These are phyloP conservation scores for Smittium culicis DNA, from an alignment of 371 early-diverging fungal species.

Conservation along the genomic window DNA sequence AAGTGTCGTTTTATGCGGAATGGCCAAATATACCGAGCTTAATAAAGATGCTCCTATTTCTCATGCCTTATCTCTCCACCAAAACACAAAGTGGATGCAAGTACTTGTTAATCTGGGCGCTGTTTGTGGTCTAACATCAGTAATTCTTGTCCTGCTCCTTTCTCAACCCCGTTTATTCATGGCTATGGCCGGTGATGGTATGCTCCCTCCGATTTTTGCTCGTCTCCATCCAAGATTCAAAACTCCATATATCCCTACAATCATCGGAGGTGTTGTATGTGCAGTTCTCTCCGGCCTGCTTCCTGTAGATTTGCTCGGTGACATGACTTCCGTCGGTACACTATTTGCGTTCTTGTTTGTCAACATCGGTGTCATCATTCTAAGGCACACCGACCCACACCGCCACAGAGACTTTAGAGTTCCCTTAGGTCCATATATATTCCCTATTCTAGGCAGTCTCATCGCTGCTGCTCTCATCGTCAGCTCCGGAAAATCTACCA, in stretches of 20 bases:
- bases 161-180: conserved; percentile 70
- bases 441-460: neutral
- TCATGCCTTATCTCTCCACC: conserved; percentile 23
- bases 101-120: conserved; percentile 36
- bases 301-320: conserved; percentile 11
- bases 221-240: conserved; percentile 16
- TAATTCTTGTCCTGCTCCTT: conserved; percentile 49
- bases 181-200: conserved; percentile 65
- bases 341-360: conserved; percentile 12
- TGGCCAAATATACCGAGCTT: conserved; percentile 38
- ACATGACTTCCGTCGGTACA: conserved; percentile 12
- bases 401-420: conserved; percentile 5
- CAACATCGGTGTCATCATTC: conserved; percentile 9
- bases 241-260: conserved; percentile 6
- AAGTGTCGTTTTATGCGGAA: conserved; percentile 53
- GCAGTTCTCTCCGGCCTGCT: conserved; percentile 13
- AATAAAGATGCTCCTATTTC: conserved; percentile 41
- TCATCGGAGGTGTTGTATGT: conserved; percentile 7
- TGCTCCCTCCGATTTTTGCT: conserved; percentile 49
- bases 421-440: conserved; percentile 8
- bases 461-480: neutral
- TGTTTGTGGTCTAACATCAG: conserved; percentile 49
- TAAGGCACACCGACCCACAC: conserved; percentile 6
- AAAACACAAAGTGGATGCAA: conserved; percentile 12
- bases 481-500: neutral